phyloP scores from a whole-genome alignment of 306 rosid genomes.

The Luffa aegyptiaca region DNA sequence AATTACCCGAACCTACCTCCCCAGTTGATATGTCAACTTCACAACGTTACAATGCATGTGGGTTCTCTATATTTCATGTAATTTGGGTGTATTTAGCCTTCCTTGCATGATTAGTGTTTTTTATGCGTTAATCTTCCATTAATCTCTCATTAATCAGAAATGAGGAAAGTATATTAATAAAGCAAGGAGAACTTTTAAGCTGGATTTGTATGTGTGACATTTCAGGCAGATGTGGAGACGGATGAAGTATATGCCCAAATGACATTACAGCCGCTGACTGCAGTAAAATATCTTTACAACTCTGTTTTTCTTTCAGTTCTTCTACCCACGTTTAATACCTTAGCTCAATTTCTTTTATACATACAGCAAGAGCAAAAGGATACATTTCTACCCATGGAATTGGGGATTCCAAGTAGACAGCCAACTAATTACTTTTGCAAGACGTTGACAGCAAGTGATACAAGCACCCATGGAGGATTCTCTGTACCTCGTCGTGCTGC shows the following conservation, averaged over 20 bases:
- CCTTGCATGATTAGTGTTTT: neutral
- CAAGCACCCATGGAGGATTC: conserved; percentile 89
- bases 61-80: conserved; percentile 18
- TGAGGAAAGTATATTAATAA: neutral
- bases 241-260: conserved; percentile 95
- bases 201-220: conserved; percentile 16
- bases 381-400: conserved; percentile 82
- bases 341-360: neutral
- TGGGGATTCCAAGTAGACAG: conserved; percentile 77
- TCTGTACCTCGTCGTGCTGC: conserved; percentile 96
- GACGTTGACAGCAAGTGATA: conserved; percentile 82
- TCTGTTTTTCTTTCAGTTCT: neutral
- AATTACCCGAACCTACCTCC: conserved; percentile 75
- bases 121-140: neutral
- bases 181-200: neutral
- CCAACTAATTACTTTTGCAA: conserved; percentile 86
- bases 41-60: conserved; percentile 79
- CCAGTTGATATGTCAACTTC: conserved; percentile 80
- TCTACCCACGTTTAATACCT: neutral
- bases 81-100: conserved; percentile 9
- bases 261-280: conserved; percentile 83
- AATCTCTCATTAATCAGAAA: neutral
- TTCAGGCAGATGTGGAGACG: conserved; percentile 91
- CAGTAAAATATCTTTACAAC: conserved; percentile 22
- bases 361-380: conserved; percentile 84